Evolutionary conservation across 768 basidiomycete species (phyloP).

Genomic region (Hygrocybe coccinea): DNA sequence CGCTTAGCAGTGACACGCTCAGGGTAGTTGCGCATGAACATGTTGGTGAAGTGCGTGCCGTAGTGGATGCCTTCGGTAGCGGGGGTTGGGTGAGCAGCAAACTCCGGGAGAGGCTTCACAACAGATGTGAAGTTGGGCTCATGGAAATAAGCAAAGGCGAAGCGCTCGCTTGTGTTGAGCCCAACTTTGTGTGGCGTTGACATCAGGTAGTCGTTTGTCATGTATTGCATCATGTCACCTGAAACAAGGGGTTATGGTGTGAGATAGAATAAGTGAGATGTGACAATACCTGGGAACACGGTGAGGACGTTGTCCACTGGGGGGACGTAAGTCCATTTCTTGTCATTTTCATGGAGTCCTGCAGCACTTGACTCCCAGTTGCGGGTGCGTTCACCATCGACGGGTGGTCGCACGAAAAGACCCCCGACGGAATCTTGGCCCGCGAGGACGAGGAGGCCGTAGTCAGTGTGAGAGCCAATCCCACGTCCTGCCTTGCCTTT

Average conservation of each 20-base stretch:
- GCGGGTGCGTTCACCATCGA: slow-evolving; percentile 1
- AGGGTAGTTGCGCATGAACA: slow-evolving; percentile 11
- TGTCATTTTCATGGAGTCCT: slow-evolving; percentile 2
- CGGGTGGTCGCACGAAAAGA: slow-evolving; percentile 4
- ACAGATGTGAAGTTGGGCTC: slow-evolving; percentile 10
- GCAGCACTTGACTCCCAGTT: slow-evolving; percentile 7
- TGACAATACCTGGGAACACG: slow-evolving; percentile 6
- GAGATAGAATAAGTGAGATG: not conserved
- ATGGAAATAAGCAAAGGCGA: slow-evolving; percentile 10
- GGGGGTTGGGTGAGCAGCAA: not conserved
- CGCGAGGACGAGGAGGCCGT: slow-evolving; percentile 8
- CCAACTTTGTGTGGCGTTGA: slow-evolving; percentile 10
- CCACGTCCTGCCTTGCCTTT: slow-evolving; percentile 7
- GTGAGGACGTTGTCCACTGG: slow-evolving; percentile 6
- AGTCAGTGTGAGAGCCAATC: slow-evolving; percentile 8
- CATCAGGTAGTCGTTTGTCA: slow-evolving; percentile 9
- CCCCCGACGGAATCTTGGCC: slow-evolving; percentile 7
- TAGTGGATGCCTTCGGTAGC: slow-evolving; percentile 5
- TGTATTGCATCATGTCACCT: slow-evolving; percentile 12
- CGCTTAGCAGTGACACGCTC: slow-evolving; percentile 9
- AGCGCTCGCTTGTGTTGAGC: slow-evolving; percentile 8
- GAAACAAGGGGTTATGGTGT: not conserved
- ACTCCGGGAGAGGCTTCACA: slow-evolving; percentile 7
- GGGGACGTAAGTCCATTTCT: slow-evolving; percentile 8
- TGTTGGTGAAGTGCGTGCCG: slow-evolving; percentile 8